These are phyloP conservation scores for Chenopodium suecicum DNA, from an alignment of 148 eudicot genomes.

Conservation along the genomic window DNA sequence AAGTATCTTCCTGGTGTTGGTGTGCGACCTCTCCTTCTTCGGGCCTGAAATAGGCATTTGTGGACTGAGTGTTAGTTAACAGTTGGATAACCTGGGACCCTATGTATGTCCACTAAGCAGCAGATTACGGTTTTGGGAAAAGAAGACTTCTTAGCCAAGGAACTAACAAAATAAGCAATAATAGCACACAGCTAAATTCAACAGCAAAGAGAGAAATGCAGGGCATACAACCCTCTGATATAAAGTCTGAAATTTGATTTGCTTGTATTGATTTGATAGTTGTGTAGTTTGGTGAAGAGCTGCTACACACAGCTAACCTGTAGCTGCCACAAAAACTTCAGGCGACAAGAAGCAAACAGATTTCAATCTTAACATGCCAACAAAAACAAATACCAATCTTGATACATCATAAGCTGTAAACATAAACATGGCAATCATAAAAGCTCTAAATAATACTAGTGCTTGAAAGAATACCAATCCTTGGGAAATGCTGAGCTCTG, in stretches of 20 bases:
- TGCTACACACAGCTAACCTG: constrained; percentile 90
- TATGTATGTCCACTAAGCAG: not conserved
- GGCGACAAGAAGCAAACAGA: constrained; percentile 52
- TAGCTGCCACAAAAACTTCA: constrained; percentile 83
- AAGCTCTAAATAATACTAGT: not conserved
- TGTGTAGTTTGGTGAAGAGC: constrained; percentile 93
- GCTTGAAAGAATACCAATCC: constrained; percentile 3
- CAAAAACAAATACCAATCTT: constrained; percentile 16
- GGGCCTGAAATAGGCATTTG: constrained; percentile 51
- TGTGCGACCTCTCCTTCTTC: constrained; percentile 86
- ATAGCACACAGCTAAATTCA: constrained; percentile 30
- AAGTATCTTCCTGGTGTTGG: constrained; percentile 96
- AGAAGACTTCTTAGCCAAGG: not conserved
- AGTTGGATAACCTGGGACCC: not conserved
- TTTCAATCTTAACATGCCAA: constrained; percentile 34
- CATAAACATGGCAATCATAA: not conserved
- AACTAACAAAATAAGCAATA: not conserved
- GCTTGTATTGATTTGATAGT: constrained; percentile 77
- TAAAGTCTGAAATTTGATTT: constrained; percentile 71
- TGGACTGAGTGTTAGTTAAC: not conserved
- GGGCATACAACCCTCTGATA: constrained; percentile 97
- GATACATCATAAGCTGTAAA: constrained; percentile 12
- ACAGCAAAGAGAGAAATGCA: constrained; percentile 60
- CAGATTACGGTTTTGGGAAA: not conserved
- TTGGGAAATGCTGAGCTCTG: not conserved